These are phyloP conservation scores for Yamadazyma endophytica DNA, from an alignment of 805 yeast species.

Conservation along the genomic window DNA sequence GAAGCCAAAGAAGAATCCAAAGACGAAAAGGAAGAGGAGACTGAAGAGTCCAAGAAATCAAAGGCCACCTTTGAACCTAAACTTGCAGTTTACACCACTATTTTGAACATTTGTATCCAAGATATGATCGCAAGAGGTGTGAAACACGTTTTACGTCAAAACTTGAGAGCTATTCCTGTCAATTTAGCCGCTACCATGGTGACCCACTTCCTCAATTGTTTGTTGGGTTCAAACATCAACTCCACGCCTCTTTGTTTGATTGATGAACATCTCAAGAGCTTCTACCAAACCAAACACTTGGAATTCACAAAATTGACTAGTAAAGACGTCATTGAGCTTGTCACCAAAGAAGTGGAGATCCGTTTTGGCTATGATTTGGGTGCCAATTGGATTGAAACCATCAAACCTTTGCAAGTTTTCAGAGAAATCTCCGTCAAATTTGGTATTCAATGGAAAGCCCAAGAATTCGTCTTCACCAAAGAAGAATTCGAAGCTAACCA, in stretches of 20 bases:
- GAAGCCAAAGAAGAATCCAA: conserved; percentile 24
- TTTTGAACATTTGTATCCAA: conserved; percentile 44
- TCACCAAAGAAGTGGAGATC: conserved; percentile 49
- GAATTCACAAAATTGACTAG: conserved; percentile 46
- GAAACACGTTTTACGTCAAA: conserved; percentile 65
- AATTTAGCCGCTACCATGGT: conserved; percentile 56
- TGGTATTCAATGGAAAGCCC: conserved; percentile 81
- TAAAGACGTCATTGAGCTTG: conserved; percentile 35
- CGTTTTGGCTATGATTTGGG: conserved; percentile 66
- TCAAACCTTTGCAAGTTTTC: conserved; percentile 45
- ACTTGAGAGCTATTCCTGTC: conserved; percentile 44
- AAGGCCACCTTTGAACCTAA: conserved; percentile 40
- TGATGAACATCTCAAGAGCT: conserved; percentile 35
- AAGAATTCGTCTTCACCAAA: conserved; percentile 44
- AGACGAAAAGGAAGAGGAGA: conserved; percentile 23
- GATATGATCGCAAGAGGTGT: conserved; percentile 80
- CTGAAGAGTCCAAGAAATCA: conserved; percentile 21
- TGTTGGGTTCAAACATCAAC: conserved; percentile 53
- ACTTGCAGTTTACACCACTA: conserved; percentile 41
- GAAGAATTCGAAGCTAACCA: conserved; percentile 31
- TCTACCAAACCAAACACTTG: conserved; percentile 40
- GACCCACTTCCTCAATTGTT: conserved; percentile 66
- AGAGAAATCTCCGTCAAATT: conserved; percentile 71
- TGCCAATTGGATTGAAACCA: conserved; percentile 40
- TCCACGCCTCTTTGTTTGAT: conserved; percentile 33